Conservation (phyloP, 2,329 filamentous ascomycete genomes). For the Penicillium sp. region DNA sequence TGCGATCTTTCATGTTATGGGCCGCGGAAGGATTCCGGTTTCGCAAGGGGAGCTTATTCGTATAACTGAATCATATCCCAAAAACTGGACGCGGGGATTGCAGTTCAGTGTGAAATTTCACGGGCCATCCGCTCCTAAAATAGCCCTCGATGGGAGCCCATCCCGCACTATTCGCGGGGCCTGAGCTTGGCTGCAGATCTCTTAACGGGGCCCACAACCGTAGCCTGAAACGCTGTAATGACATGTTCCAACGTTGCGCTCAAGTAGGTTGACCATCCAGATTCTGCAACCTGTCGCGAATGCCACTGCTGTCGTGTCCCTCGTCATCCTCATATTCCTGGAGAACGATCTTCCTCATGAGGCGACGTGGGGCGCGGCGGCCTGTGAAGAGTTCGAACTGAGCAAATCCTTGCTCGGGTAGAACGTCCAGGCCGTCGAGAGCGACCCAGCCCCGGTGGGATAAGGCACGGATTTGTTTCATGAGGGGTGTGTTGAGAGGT, state of each 20-base stretch:
- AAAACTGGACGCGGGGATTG: neutral
- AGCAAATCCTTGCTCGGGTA: constrained; percentile 42
- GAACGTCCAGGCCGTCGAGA: constrained; percentile 40
- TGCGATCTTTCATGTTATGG: neutral
- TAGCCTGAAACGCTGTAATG: neutral
- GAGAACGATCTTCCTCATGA: constrained; percentile 39
- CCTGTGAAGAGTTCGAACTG: constrained; percentile 43
- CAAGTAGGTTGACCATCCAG: constrained; percentile 34
- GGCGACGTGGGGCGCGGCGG: constrained; percentile 36
- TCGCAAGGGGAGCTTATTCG: neutral
- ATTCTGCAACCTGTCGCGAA: constrained; percentile 31
- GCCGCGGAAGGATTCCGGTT: neutral
- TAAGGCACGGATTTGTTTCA: constrained; percentile 37
- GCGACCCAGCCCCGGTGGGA: constrained; percentile 41
- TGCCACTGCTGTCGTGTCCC: constrained; percentile 31
- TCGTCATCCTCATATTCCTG: constrained; percentile 37
- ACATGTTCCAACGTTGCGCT: constrained; percentile 1
- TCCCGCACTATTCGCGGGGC: neutral
- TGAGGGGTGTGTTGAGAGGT: constrained; percentile 38
- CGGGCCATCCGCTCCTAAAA: neutral
- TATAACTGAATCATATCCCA: neutral
- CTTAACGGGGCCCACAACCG: neutral
- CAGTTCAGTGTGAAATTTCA: neutral
- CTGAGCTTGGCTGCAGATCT: neutral
- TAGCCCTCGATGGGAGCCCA: neutral